Conservation (phyloP, 169 alveolate genomes). For the Perkinsus olseni region DNA sequence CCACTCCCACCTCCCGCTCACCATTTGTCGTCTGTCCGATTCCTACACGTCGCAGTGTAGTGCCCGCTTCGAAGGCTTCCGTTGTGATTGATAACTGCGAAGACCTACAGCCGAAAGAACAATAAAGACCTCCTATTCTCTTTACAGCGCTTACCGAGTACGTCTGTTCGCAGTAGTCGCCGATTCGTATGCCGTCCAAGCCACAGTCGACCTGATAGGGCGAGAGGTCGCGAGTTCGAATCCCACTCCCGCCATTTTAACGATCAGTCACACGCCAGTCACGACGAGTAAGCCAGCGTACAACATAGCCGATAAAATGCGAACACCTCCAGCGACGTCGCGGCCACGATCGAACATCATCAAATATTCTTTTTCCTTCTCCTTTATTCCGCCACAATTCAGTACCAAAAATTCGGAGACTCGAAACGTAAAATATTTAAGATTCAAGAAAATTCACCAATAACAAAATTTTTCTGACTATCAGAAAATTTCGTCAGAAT, state of each 20-base stretch:
- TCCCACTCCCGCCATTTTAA: too few relatives aligned
- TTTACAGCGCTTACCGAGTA: not conserved
- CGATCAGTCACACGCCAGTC: too few relatives aligned
- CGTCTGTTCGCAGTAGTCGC: not conserved
- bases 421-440: not conserved
- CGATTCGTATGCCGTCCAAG: not conserved
- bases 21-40: not conserved
- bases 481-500: too few relatives aligned
- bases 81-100: not conserved
- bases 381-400: not conserved
- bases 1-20: not conserved
- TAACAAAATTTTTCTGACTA: not conserved
- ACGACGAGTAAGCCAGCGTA: too few relatives aligned
- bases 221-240: too few relatives aligned
- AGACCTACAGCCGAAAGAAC: not conserved
- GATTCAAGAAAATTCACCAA: too few relatives aligned
- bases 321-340: too few relatives aligned
- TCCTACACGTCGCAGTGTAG: not conserved
- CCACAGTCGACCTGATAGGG: not conserved
- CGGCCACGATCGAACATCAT: too few relatives aligned
- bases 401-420: not conserved
- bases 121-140: too few relatives aligned
- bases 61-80: not conserved
- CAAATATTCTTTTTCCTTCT: too few relatives aligned
- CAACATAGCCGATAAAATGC: too few relatives aligned